These are phyloP conservation scores for Mrakia hoshinonis DNA, from an alignment of 768 basidiomycete species.

Conservation along the genomic window DNA sequence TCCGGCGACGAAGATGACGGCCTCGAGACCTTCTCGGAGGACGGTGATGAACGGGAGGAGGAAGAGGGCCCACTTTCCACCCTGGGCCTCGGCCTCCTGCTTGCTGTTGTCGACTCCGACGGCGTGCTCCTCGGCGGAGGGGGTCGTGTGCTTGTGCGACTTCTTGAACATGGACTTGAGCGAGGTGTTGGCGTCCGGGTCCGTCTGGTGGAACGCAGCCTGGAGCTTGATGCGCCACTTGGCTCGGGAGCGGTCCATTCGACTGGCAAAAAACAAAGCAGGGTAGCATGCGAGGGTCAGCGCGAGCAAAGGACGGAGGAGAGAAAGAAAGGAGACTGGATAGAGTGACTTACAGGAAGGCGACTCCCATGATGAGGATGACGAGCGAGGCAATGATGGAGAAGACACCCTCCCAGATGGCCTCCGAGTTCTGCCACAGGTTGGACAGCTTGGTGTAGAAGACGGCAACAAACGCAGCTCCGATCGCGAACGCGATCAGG, in stretches of 20 bases:
- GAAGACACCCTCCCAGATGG: slow-evolving; percentile 77
- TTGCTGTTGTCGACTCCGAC: slow-evolving; percentile 20
- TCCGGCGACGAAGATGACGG: slow-evolving; percentile 86
- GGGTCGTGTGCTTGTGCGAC: neutral
- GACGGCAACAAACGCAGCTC: slow-evolving; percentile 83
- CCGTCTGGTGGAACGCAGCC: slow-evolving; percentile 53
- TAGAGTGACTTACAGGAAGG: slow-evolving; percentile 61
- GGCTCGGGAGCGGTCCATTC: slow-evolving; percentile 80
- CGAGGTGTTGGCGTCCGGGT: slow-evolving; percentile 32
- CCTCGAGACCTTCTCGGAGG: slow-evolving; percentile 87
- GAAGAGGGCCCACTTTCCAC: slow-evolving; percentile 74
- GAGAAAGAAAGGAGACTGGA: neutral
- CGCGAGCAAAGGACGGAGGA: neutral
- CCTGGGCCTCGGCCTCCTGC: slow-evolving; percentile 45
- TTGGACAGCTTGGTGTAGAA: slow-evolving; percentile 87
- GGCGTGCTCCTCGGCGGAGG: slow-evolving; percentile 25
- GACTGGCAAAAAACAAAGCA: neutral
- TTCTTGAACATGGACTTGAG: neutral
- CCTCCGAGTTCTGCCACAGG: slow-evolving; percentile 73
- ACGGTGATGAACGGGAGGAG: slow-evolving; percentile 84
- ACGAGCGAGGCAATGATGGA: slow-evolving; percentile 48
- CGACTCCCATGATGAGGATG: slow-evolving; percentile 87
- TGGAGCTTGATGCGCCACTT: slow-evolving; percentile 89
- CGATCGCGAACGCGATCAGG: slow-evolving; percentile 38
- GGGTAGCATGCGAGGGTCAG: too few species aligned